These are phyloP conservation scores for Plasmodiophora brassicae DNA, from an alignment of 208 protist genomes.

Conservation along the genomic window DNA sequence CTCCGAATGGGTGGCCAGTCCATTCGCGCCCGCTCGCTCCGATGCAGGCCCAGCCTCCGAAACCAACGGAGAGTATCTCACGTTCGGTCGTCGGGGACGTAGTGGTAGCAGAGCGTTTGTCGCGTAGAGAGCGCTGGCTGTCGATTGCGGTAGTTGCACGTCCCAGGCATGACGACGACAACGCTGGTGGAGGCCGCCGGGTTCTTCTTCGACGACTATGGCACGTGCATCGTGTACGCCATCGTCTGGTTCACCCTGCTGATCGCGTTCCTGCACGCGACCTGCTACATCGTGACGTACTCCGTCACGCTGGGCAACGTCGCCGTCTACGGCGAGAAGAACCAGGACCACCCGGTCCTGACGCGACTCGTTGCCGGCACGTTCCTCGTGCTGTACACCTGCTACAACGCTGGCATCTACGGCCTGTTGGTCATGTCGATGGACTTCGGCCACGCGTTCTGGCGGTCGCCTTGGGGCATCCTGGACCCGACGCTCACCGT, in stretches of 20 bases:
- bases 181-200: no score
- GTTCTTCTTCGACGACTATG: no score
- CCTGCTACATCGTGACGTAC: conserved; percentile 3
- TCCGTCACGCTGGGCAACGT: not conserved
- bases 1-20: no score
- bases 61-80: no score
- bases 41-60: no score
- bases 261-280: not conserved
- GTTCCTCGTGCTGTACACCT: not conserved
- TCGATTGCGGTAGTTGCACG: no score
- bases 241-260: conserved; percentile 16
- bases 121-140: no score
- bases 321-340: not conserved
- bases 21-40: no score
- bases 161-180: no score
- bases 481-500: not conserved
- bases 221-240: not conserved
- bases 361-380: not conserved
- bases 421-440: not conserved
- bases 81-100: no score
- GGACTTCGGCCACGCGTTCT: conserved; percentile 1
- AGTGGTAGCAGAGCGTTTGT: no score
- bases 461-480: not conserved
- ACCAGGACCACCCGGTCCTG: not conserved
- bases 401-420: conserved; percentile 19